These are phyloP conservation scores for Blastobotrys ciferrii DNA, from an alignment of 1,139 yeast species.

Conservation along the genomic window DNA sequence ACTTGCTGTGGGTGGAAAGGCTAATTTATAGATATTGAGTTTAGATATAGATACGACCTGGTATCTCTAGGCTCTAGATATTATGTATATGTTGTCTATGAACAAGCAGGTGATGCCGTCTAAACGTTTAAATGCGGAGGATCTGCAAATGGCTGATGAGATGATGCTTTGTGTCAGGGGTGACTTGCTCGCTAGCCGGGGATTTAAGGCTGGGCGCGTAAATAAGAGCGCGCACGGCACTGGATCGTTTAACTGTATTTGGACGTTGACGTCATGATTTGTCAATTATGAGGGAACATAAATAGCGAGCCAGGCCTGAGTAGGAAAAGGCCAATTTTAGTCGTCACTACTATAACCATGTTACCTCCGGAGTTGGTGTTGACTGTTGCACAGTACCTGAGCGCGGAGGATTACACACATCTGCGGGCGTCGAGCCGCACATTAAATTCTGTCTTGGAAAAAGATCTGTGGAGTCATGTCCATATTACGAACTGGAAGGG, in stretches of 20 bases:
- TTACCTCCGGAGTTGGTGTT: conserved; percentile 2
- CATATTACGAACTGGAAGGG: conserved; percentile 6
- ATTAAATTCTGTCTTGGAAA: neutral
- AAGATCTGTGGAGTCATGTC: conserved; percentile 4
- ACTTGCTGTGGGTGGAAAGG: no score
- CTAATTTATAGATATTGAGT: no score
- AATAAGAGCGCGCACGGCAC: neutral
- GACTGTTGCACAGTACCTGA: neutral
- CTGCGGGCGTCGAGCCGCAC: conserved; percentile 7
- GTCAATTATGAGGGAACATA: neutral
- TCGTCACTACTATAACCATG: neutral
- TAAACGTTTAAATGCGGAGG: neutral
- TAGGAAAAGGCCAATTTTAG: neutral
- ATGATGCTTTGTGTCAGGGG: no score
- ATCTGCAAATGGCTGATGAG: neutral
- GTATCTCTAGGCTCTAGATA: no score
- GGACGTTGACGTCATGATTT: neutral
- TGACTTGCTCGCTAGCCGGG: neutral
- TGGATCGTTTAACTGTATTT: neutral
- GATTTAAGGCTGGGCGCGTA: neutral
- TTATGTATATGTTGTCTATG: no score
- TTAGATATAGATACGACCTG: neutral
- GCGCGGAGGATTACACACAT: neutral
- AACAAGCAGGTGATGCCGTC: no score
- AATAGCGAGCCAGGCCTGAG: neutral